Evolutionary conservation across 2,329 filamentous ascomycete species (phyloP), one percentile per base, ranked within the genome.

Genomic region (Cytospora piceae): DNA sequence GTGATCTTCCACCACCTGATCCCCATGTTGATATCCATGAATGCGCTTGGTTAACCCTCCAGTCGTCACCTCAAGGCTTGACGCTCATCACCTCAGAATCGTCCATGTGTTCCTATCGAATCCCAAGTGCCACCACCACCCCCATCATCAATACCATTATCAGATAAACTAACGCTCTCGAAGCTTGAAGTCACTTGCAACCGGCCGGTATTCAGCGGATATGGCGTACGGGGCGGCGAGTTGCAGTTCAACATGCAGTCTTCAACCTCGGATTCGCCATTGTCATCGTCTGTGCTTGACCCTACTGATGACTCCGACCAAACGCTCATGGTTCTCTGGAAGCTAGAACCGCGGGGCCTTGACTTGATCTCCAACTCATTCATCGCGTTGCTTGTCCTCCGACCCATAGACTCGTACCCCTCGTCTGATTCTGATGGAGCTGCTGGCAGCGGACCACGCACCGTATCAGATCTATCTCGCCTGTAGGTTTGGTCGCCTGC

Each of bases 311-410:
- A 63, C 37, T 57, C 39, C 15, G 61, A 63, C 61, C 61, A 63
- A 9, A 53, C 39, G 29, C 61, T 63, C 61, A 63, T 63, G 14
- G 61, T 63, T 11, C 61, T 63, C 34, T 63, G 61, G 14, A 63
- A 63, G 22, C 61, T 57, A 46, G 56, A 20, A 5, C 53, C 61
- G 17, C 53, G 61, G 12, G 53, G n/a, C 20, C 39, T 31, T 27
- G 55, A 31, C 53, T 61, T 61, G 15, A 53, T 3, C 17, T 57
- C 39, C 31, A 57, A 32, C 22, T 63, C 53, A 11, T 63, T 57
- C n/a, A 17, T 34, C 31, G 22, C 31, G 31, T 32, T 63, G 29
- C 61, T 63, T 17, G 42, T 34, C 39, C 53, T n/a, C 61, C 61
- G 56, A 8, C 61, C 53, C 61, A 63, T 46, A 3, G 61, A 63